These are phyloP conservation scores for Dorcoceras hygrometricum DNA, from an alignment of 257 asterid species.

Conservation along the genomic window DNA sequence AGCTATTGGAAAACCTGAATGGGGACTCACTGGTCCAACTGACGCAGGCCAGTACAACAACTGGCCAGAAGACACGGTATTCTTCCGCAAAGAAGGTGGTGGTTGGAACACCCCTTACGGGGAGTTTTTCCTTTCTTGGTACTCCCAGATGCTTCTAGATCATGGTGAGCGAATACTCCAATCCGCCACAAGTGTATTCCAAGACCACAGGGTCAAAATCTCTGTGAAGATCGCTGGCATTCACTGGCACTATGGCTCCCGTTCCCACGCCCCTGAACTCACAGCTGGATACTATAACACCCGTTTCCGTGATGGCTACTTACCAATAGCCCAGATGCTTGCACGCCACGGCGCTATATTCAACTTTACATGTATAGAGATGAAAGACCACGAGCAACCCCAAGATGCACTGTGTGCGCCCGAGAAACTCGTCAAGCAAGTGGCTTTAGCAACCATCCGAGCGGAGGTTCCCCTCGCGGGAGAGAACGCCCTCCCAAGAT, in stretches of 20 bases:
- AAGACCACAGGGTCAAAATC: slow-evolving; percentile 56
- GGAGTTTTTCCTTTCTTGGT: slow-evolving; percentile 91
- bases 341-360: slow-evolving; percentile 77
- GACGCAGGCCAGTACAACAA: slow-evolving; percentile 93
- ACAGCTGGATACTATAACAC: slow-evolving; percentile 96
- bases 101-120: slow-evolving; percentile 75
- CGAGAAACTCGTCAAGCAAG: slow-evolving; percentile 82
- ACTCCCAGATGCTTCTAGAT: slow-evolving; percentile 71
- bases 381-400: slow-evolving; percentile 95
- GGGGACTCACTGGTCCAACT: slow-evolving; percentile 88
- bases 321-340: slow-evolving; percentile 91
- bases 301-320: slow-evolving; percentile 73
- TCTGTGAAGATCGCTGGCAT: slow-evolving; percentile 89
- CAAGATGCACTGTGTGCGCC: slow-evolving; percentile 90
- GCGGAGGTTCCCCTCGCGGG: slow-evolving; percentile 88
- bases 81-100: slow-evolving; percentile 78
- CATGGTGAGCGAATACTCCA: slow-evolving; percentile 82
- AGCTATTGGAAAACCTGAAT: slow-evolving; percentile 76
- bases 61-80: slow-evolving; percentile 98
- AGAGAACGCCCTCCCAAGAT: slow-evolving; percentile 86
- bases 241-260: slow-evolving; percentile 94
- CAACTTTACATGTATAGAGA: slow-evolving; percentile 93
- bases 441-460: slow-evolving; percentile 69
- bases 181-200: slow-evolving; percentile 49
- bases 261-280: slow-evolving; percentile 98